phyloP scores from a whole-genome alignment of 352 stramenopile species.

The Peronospora belbahrii region DNA sequence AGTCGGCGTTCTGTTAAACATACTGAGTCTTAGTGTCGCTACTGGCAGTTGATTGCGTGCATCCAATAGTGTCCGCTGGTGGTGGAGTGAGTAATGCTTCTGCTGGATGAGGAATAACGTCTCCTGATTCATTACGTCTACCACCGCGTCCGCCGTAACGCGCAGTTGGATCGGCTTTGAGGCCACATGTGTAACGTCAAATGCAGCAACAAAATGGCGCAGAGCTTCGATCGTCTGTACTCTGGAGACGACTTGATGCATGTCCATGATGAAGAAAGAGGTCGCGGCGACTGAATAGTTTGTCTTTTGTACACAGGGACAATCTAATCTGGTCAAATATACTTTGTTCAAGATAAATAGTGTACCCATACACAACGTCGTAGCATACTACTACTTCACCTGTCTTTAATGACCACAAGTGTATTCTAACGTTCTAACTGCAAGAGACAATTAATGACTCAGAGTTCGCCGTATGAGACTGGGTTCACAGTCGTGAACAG shows the following conservation, averaged over 20 bases:
- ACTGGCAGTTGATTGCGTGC: conserved; percentile 26
- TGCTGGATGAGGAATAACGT: conserved; percentile 24
- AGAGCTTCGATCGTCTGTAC: conserved; percentile 31
- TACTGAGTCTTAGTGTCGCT: conserved; percentile 24
- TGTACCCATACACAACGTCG: conserved; percentile 1
- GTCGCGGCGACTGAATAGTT: too few relatives aligned
- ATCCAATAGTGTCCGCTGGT: conserved; percentile 30
- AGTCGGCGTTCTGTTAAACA: conserved; percentile 29
- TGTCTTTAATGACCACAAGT: background rate
- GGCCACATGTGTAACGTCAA: conserved; percentile 24
- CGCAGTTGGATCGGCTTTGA: conserved; percentile 19
- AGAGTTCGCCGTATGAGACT: conserved; percentile 7
- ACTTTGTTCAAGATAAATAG: conserved; percentile 1
- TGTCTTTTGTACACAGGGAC: too few relatives aligned
- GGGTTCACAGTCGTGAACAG: conserved; percentile 22
- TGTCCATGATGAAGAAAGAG: conserved; percentile 15
- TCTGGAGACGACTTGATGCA: conserved; percentile 25
- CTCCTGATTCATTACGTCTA: conserved; percentile 18
- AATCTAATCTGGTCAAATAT: background rate
- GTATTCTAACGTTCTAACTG: background rate
- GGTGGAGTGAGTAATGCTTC: conserved; percentile 29
- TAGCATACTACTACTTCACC: too few relatives aligned
- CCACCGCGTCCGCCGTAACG: conserved; percentile 16
- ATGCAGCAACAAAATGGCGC: conserved; percentile 31
- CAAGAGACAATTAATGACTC: conserved; percentile 8